These are phyloP conservation scores for Dimocarpus longan DNA, from an alignment of 345 rosid genomes.

Conservation along the genomic window DNA sequence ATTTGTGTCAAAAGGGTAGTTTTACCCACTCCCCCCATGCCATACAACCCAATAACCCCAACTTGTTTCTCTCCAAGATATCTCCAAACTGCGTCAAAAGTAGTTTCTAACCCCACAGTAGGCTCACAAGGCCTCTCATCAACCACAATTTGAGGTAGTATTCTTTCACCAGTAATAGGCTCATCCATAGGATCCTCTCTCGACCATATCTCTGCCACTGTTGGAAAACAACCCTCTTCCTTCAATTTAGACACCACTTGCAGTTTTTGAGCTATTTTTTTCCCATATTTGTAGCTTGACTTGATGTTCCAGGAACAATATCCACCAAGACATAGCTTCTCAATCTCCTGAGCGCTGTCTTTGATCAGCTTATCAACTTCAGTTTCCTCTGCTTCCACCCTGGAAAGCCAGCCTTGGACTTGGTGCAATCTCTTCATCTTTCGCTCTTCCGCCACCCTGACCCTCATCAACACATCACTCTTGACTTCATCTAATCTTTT, in stretches of 20 bases:
- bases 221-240: not conserved
- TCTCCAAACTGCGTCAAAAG: conserved; percentile 9
- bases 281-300: conserved; percentile 16
- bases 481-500: not conserved
- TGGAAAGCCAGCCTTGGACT: conserved; percentile 10
- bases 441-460: conserved; percentile 3
- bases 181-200: not conserved
- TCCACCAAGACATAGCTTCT: not conserved
- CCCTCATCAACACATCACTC: not conserved
- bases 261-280: not conserved
- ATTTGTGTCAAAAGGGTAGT: conserved; percentile 19
- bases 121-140: conserved; percentile 12
- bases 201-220: not conserved
- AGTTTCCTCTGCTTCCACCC: not conserved
- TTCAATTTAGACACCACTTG: not conserved
- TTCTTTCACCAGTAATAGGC: not conserved
- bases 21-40: conserved; percentile 26
- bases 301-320: not conserved
- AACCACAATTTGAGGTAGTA: not conserved
- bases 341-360: not conserved
- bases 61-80: not conserved
- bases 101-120: conserved; percentile 4
- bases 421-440: not conserved
- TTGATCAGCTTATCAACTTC: not conserved
- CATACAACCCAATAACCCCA: conserved; percentile 16